Conservation (phyloP, 75 land plant genomes). For the Sequoiadendron giganteum region DNA sequence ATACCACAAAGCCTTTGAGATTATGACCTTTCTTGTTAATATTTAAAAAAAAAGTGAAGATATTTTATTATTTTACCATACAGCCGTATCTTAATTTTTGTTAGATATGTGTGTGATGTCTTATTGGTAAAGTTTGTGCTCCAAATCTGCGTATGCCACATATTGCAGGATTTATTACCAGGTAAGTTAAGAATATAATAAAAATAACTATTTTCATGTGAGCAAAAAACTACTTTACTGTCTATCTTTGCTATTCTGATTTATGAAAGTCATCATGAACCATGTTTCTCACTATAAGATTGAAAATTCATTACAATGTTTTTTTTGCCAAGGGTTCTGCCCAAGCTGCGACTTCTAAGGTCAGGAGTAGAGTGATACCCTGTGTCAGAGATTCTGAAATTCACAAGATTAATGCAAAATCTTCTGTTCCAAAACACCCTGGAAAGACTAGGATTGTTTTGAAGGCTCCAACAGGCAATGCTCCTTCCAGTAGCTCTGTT, state of each 20-base stretch:
- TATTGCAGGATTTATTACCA: not conserved
- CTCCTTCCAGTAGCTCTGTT: not conserved
- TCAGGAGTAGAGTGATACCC: not conserved
- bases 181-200: not conserved
- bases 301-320: not conserved
- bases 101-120: not conserved
- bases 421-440: not conserved
- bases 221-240: not conserved
- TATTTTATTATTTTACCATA: too few relatives aligned
- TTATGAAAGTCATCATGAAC: not conserved
- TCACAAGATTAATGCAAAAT: not conserved
- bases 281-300: too few relatives aligned
- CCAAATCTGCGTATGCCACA: not conserved
- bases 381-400: constrained; percentile 5
- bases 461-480: not conserved
- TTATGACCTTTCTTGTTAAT: not conserved
- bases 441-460: not conserved
- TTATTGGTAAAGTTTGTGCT: not conserved
- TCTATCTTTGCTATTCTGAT: not conserved
- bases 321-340: not conserved
- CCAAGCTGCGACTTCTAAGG: not conserved
- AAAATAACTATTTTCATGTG: too few relatives aligned
- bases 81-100: too few relatives aligned
- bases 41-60: not conserved
- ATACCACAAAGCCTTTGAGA: not conserved